Conservation (phyloP, 2,329 filamentous ascomycete genomes). For the Talaromyces marneffei region DNA sequence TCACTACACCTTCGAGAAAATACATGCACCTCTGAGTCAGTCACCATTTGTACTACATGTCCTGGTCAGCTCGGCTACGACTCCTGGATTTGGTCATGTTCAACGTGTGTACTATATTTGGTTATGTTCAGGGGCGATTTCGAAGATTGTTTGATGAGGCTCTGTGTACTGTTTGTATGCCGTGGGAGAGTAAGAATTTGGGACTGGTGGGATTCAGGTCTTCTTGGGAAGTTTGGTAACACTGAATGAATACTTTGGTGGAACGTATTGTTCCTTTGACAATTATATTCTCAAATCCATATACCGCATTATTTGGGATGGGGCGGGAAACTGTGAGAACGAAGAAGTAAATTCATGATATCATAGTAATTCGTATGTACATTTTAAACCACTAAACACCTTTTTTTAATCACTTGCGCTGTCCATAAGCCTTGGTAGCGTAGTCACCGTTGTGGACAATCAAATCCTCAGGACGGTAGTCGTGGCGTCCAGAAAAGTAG, state of each 20-base stretch:
- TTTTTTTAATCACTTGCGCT: slow-evolving; percentile 45
- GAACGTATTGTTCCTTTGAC: too few relatives aligned
- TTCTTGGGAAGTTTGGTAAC: background rate
- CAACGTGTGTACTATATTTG: background rate
- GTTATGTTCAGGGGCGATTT: background rate
- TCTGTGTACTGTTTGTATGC: background rate
- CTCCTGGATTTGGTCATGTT: background rate
- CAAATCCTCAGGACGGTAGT: slow-evolving; percentile 85
- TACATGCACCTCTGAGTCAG: background rate
- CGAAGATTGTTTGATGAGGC: background rate
- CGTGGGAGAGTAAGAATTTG: background rate
- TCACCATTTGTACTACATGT: background rate
- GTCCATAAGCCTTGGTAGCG: slow-evolving; percentile 87
- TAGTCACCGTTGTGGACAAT: slow-evolving; percentile 89
- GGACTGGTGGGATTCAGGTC: background rate
- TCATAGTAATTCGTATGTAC: background rate
- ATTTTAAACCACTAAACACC: background rate
- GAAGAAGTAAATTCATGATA: background rate
- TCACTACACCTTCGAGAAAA: background rate
- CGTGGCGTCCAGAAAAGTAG: slow-evolving; percentile 80
- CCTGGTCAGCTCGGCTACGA: background rate
- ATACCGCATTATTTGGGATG: too few relatives aligned
- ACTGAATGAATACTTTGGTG: too few relatives aligned
- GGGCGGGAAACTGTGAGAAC: too few relatives aligned
- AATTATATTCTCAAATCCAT: too few relatives aligned